A percentile compares a stretch with the other conserved stretches of the same genome.
Conservation (phyloP, 768 basidiomycete genomes). For the Leccinum rimulosum region DNA sequence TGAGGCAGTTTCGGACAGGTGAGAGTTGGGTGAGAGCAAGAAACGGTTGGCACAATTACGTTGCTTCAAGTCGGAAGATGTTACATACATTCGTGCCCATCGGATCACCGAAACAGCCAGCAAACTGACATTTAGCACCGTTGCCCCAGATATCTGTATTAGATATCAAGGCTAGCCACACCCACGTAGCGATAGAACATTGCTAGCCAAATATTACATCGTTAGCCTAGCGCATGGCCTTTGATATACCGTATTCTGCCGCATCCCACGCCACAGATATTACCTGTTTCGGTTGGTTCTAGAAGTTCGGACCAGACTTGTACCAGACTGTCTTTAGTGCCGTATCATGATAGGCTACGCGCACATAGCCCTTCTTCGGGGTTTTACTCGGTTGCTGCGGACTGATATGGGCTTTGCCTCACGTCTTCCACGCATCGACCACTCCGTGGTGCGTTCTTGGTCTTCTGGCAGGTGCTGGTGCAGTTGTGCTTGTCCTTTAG, state of each 20-base stretch:
- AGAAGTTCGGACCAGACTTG: neutral
- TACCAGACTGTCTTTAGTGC: too few relatives aligned
- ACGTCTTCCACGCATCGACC: neutral
- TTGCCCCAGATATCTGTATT: neutral
- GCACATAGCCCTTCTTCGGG: too few relatives aligned
- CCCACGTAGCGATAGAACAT: neutral
- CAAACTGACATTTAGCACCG: neutral
- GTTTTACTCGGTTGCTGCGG: neutral
- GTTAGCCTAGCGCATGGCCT: neutral
- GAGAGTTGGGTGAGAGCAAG: too few relatives aligned
- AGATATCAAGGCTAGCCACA: neutral
- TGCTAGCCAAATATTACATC: neutral
- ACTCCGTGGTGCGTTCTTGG: neutral
- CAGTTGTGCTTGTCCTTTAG: neutral
- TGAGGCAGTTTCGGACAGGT: too few relatives aligned
- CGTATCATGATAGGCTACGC: neutral
- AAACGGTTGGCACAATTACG: too few relatives aligned
- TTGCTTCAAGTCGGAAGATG: too few relatives aligned
- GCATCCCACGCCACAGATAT: neutral
- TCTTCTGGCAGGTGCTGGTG: neutral
- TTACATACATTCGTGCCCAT: too few relatives aligned
- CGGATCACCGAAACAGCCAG: too few relatives aligned
- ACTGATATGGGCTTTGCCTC: neutral
- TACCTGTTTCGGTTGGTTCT: neutral
- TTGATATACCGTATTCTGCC: neutral